These are phyloP conservation scores for Clonostachys solani DNA, from an alignment of 2,329 filamentous ascomycete genomes.

Conservation along the genomic window DNA sequence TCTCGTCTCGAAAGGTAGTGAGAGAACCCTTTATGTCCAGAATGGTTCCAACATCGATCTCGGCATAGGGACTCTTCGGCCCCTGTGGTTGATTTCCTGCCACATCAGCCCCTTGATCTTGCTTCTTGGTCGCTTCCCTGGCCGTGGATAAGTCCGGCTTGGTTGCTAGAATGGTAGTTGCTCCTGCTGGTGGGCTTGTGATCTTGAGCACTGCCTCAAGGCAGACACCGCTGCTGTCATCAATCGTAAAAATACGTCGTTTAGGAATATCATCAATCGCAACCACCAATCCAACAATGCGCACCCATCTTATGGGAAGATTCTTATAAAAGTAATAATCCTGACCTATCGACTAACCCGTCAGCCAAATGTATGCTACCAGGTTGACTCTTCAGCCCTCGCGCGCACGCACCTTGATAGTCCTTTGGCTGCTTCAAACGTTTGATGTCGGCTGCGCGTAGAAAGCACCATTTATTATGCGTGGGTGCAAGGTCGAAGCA, in stretches of 20 bases:
- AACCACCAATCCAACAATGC: constrained; percentile 67
- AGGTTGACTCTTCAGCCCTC: not conserved
- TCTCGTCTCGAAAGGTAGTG: constrained; percentile 38
- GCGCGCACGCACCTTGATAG: not conserved
- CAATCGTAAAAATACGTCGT: constrained; percentile 51
- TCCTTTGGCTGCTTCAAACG: constrained; percentile 28
- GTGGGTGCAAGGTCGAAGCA: constrained; percentile 62
- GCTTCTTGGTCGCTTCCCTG: not conserved
- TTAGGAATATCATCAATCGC: constrained; percentile 47
- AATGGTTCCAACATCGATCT: constrained; percentile 46
- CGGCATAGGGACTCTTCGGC: constrained; percentile 9
- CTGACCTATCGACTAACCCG: constrained; percentile 16
- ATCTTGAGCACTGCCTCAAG: constrained; percentile 34
- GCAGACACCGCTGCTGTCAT: constrained; percentile 59
- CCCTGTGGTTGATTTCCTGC: not conserved
- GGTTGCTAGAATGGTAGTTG: too few relatives aligned
- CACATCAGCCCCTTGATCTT: not conserved
- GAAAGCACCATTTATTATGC: constrained; percentile 53
- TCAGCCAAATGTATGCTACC: not conserved
- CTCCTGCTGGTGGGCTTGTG: not conserved
- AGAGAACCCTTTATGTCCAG: constrained; percentile 54
- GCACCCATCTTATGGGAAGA: constrained; percentile 73
- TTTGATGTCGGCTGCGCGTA: constrained; percentile 47
- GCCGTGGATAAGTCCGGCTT: not conserved
- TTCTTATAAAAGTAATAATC: constrained; percentile 65